Evolutionary conservation across 192 early-diverging fungal species (phyloP).

Genomic region (Coemansia sp.): DNA sequence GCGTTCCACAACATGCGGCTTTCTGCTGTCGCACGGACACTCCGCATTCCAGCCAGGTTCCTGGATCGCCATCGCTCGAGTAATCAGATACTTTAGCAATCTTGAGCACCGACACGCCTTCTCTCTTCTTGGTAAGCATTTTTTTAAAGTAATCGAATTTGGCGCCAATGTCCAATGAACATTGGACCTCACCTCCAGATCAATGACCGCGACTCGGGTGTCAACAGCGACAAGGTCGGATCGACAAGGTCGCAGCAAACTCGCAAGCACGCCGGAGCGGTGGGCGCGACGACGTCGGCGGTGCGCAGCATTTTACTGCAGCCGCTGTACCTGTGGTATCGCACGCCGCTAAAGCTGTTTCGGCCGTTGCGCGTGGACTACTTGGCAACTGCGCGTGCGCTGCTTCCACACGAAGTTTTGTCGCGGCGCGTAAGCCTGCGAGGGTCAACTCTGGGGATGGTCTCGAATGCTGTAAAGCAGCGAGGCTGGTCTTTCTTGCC

Average conservation of each 20-base stretch:
- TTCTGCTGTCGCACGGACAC: neutral
- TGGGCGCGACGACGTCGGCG: slow-evolving; percentile 54
- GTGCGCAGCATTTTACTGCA: slow-evolving; percentile 51
- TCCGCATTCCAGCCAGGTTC: neutral
- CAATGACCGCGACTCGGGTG: slow-evolving; percentile 10
- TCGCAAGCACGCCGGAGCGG: slow-evolving; percentile 50
- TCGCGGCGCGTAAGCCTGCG: slow-evolving; percentile 55
- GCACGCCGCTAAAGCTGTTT: slow-evolving; percentile 66
- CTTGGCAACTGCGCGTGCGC: slow-evolving; percentile 72
- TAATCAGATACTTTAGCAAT: no score
- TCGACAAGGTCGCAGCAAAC: slow-evolving; percentile 22
- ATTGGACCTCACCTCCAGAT: slow-evolving; percentile 25
- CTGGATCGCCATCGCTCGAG: neutral
- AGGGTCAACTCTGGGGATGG: slow-evolving; percentile 73
- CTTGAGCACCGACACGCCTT: no score
- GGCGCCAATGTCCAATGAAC: slow-evolving; percentile 29
- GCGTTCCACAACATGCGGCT: neutral
- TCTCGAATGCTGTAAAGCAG: slow-evolving; percentile 67
- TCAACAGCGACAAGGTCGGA: neutral
- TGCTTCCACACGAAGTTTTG: slow-evolving; percentile 62
- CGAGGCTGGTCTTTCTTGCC: slow-evolving; percentile 72
- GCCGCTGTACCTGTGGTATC: slow-evolving; percentile 58
- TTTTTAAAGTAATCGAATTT: neutral
- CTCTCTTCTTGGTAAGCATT: no score
- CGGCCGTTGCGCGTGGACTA: slow-evolving; percentile 80